Evolutionary conservation across 768 basidiomycete species (phyloP), one percentile per base, ranked within the genome.

Genomic region (Suillus luteus): DNA sequence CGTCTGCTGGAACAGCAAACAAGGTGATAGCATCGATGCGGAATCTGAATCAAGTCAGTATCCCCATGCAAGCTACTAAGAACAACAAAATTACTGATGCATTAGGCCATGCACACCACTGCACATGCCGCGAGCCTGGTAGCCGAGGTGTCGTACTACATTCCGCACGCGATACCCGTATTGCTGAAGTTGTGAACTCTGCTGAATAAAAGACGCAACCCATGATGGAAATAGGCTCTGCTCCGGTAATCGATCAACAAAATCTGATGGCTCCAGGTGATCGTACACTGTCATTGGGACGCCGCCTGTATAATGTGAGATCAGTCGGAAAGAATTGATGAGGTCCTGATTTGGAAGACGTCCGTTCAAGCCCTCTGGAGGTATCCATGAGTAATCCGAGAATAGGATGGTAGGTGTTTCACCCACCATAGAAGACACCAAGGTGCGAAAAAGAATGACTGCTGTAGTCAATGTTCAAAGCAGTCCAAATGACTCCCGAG

Each of bases 371-470:
- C 96, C 97, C 82, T 99, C 96, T 99, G 74, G 19, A 17, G 17
- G n/a, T 64, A 60, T 17, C 17, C 61, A 10, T 54, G 60, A 48
- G 37, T 41, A 43, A 40, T 37, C 48, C 57, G 35, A 35, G 27
- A 44, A n/a, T 37, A 35, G 41, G 11, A 59, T 1, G 38, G 44
- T 60, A 52, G 31, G 8, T 46, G 31, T 46, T 46, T 44, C 59
- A 51, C 88, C 61, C 19, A 95, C 96, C 96, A 75, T 90, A 92
- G 78, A 94, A 98, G 11, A 99, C 78, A n/a, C 97, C 96, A 2
- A 99, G 81, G 72, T 98, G 93, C 11, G 92, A 94, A 77, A 99
- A 96, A 0, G 96, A 98, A 76, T 99, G 96, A 0, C 95, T 92
- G 1, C 95, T 93, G 74, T 98, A 99, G 73, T 99, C 97, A 49